Base-by-base conservation (phyloP, 1,284 basidiomycete species). In the Ganoderma lucidum region DNA sequence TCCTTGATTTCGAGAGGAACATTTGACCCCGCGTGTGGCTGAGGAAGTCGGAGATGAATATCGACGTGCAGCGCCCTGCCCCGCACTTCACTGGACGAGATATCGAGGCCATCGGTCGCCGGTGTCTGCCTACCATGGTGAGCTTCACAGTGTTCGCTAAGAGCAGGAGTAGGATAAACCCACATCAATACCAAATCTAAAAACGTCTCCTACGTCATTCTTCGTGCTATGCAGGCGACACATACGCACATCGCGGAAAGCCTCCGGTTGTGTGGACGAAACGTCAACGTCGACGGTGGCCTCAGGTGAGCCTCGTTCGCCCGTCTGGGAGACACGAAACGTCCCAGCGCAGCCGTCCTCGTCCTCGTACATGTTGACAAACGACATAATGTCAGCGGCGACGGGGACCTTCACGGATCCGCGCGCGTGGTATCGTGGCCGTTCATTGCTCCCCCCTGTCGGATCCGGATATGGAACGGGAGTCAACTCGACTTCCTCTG, bases 11-110 rank as follows among this genome's bases (percentile, higher is more conserved):
- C 12, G 19, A 59, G 58, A 12, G 55, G 55, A 17, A 56, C 14
- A 10, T 15, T 35, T 6, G 30, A 56, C 15, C 35, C 37, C 19
- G 58, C 58, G 37, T 35, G 10, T 37, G 19, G 9, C 35, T 37
- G 58, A 59, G 58, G 58, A 19, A 59, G 58, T 19, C 37, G 58
- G 3, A 59, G 58, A 41, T 59, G 58, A n/a, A 59, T n/a, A 6
- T 59, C 58, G 58, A 59, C 58, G 15, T 59, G 58, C n/a, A 59
- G 17, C 32, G 17, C 35, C 37, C 15, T 35, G 37, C 19, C 8
- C 32, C 4, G 35, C 5, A 10, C 10, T 5, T 59, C 37, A 23
- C 37, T 39, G 1, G 58, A 35, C 32, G 4, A 39, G 58, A 19
- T 39, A 2, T 23, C 55, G 14, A 51, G 23, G 6, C 55, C 55